Evolutionary conservation across 768 basidiomycete species (phyloP).

Genomic region (Tricholoma bakamatsutake): DNA sequence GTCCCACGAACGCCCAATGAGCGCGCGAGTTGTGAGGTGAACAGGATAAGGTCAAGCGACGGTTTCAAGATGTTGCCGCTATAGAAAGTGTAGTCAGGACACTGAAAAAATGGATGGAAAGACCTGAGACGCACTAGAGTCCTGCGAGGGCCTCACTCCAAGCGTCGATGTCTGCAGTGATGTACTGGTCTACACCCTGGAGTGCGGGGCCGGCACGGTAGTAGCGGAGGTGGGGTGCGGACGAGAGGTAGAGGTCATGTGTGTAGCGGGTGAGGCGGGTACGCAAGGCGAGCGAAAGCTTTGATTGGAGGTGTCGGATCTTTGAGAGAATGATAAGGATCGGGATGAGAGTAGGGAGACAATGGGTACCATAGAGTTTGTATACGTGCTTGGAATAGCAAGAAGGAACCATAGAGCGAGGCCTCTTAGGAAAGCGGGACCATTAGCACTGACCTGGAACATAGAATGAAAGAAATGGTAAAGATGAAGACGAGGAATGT

Average conservation of each 20-base stretch:
- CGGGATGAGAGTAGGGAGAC: background rate
- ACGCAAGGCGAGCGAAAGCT: conserved; percentile 74
- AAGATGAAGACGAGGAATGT: conserved; percentile 7
- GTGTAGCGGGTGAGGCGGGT: conserved; percentile 87
- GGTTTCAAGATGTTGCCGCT: conserved; percentile 95
- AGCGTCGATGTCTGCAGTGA: conserved; percentile 87
- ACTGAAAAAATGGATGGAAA: background rate
- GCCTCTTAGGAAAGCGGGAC: conserved; percentile 74
- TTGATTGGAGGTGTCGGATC: conserved; percentile 87
- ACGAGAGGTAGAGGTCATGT: conserved; percentile 86
- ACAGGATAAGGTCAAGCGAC: conserved; percentile 82
- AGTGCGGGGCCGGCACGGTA: conserved; percentile 46
- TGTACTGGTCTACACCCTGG: conserved; percentile 85
- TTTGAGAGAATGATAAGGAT: conserved; percentile 20
- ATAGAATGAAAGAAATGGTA: background rate
- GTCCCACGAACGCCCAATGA: conserved; percentile 87
- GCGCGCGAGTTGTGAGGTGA: conserved; percentile 85
- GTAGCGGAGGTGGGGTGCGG: conserved; percentile 65
- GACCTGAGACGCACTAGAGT: conserved; percentile 67
- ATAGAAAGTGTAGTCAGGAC: background rate
- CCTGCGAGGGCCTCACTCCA: conserved; percentile 85
- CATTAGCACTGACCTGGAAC: conserved; percentile 69
- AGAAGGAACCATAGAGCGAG: conserved; percentile 85
- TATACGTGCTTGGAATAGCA: conserved; percentile 90
- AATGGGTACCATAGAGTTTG: conserved; percentile 78